Evolutionary conservation across 1,284 basidiomycete species (phyloP).

Genomic region (Ustilago cynodontis): DNA sequence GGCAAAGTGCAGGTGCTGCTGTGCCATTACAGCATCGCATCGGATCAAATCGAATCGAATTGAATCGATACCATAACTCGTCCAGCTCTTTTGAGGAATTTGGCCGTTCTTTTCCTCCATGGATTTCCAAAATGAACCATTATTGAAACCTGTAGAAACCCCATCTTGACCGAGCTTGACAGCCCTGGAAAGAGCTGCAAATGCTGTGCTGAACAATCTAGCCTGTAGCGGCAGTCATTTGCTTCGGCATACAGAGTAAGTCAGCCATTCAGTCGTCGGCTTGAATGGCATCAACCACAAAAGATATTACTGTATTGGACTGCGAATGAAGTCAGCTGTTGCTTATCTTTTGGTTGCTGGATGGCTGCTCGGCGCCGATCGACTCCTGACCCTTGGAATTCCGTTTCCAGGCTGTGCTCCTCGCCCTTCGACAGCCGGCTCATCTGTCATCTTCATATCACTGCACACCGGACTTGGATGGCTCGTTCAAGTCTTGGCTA

Average conservation of each 20-base stretch:
- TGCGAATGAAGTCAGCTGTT: too few species aligned
- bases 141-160: too few species aligned
- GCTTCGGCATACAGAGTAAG: too few species aligned
- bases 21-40: slow-evolving; percentile 31
- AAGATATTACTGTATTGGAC: too few species aligned
- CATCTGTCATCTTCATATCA: background rate
- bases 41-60: too few species aligned
- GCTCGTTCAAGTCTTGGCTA: background rate
- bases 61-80: slow-evolving; percentile 1
- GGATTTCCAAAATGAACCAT: too few species aligned
- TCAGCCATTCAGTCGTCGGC: too few species aligned
- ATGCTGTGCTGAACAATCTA: too few species aligned
- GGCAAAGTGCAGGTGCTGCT: slow-evolving; percentile 2
- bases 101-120: background rate
- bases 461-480: slow-evolving; percentile 9
- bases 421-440: background rate
- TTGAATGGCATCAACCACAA: too few species aligned
- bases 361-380: slow-evolving; percentile 23
- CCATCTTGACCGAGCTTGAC: too few species aligned
- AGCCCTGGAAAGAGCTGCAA: too few species aligned
- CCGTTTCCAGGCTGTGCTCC: slow-evolving; percentile 26
- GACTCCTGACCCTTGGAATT: slow-evolving; percentile 34
- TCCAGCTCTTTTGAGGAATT: background rate
- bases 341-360: background rate
- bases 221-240: too few species aligned